Evolutionary conservation across 768 basidiomycete species (phyloP), one percentile per base, ranked within the genome.

Genomic region (Serendipita vermifera): DNA sequence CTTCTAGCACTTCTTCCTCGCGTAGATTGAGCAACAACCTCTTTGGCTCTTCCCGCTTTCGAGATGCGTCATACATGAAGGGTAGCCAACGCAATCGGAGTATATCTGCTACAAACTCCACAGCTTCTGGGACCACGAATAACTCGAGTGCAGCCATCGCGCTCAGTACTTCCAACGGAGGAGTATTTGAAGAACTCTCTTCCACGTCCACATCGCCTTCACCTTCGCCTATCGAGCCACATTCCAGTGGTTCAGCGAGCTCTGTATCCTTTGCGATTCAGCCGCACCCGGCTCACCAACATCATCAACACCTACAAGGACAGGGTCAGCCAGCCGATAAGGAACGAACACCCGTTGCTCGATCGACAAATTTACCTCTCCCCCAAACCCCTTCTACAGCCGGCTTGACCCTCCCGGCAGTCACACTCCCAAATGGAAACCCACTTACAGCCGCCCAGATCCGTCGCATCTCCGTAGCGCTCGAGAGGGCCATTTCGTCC

Each of bases 1-100:
- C 46, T 20, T 61, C 67, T 61, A 70, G 75, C 56, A 62, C 65
- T n/a, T 53, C 59, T 20, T 36, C 54, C 48, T 38, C 54, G n/a
- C 24, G 46, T 22, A 54, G 61, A 27, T 85, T 85, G 67, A 88
- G 86, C 72, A 89, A 89, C 67, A 89, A 89, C 64, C 72, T 91
- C 51, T 90, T 89, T 60, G 82, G 85, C 43, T 89, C 87, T 15
- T 81, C 82, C n/a, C 77, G 81, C 56, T 74, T 87, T 62, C 75
- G 82, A 56, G 87, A 90, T 66, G 80, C 87, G 64, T 72, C 73
- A 7, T 85, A 88, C 66, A 66, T 85, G 62, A 79, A 81, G 58
- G 77, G 73, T 64, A 73, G 43, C 27, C 46, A 51, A 27, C 46
- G 46, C 26, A 4, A 51, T 22, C 46, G 46, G 27, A 51, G 17